Percentiles rank a stretch among this genome's conserved stretches.
Evolutionary conservation across 73 alveolate species (phyloP).

Genomic region (Paraurostyla sp.): DNA sequence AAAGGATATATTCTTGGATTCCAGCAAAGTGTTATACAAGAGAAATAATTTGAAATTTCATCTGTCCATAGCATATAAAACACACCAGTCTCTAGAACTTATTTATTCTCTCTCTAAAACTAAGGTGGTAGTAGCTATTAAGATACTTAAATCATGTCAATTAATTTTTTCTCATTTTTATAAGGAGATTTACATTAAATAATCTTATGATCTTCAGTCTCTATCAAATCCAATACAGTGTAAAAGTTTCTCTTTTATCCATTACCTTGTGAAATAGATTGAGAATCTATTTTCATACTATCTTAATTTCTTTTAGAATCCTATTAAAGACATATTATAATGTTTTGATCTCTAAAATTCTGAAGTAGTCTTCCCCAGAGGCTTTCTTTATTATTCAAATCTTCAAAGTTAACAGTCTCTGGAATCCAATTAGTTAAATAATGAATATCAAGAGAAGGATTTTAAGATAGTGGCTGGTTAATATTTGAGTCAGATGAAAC

Average conservation of each 20-base stretch:
- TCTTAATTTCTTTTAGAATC: not conserved
- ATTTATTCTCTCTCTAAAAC: conserved; percentile 20
- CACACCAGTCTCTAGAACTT: conserved; percentile 45
- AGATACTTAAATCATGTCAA: conserved; percentile 30
- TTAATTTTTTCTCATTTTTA: conserved; percentile 52
- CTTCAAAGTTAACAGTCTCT: conserved; percentile 74
- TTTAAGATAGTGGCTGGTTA: not conserved
- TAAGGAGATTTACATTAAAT: conserved; percentile 66
- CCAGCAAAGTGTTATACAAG: conserved; percentile 74
- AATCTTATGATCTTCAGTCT: conserved; percentile 58
- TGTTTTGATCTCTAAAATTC: conserved; percentile 74
- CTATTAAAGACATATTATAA: conserved; percentile 54
- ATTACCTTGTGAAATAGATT: not conserved
- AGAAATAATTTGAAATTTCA: conserved; percentile 45
- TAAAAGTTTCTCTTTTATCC: conserved; percentile 16
- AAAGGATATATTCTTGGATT: conserved; percentile 74
- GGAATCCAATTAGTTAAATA: conserved; percentile 79
- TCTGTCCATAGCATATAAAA: conserved; percentile 73
- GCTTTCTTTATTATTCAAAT: conserved; percentile 73
- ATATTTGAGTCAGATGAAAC: no score
- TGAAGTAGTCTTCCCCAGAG: conserved; percentile 74
- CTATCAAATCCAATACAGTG: conserved; percentile 72
- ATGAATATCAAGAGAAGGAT: conserved; percentile 77
- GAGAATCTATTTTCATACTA: not conserved
- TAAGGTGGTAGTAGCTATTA: conserved; percentile 37